Base-by-base conservation (phyloP, 1,284 basidiomycete genomes). In the Irpex lacteus region DNA sequence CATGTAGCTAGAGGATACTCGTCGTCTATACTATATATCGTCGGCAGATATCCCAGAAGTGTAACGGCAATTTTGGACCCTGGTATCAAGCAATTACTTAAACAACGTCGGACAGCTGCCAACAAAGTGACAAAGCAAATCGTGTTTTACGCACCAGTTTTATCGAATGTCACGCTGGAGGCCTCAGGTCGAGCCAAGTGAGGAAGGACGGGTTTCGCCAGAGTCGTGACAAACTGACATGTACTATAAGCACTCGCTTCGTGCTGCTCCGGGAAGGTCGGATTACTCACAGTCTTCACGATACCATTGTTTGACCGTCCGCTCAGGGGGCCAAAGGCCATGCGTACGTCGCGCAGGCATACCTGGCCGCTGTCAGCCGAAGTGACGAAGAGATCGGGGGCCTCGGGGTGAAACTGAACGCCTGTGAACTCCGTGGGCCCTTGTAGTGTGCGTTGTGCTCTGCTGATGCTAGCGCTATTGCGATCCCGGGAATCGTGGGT, bases 341-440 rank as follows among this genome's bases (percentile, higher is more conserved):
- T 91, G n/a, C 91, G 80, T n/a, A 78, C 76, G 71, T 93, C 91
- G n/a, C 88, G 82, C 62, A 93, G 81, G 66, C 81, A 85, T 1
- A 91, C 83, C 19, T 77, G 73, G 0, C 89, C 89, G 7, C 71
- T 74, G 8, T 72, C 77, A 65, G 91, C 87, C 59, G 86, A 83
- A 3, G 86, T 90, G 2, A 82, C 82, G 66, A 94, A 92, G 50
- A 91, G 71, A 67, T 90, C 80, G 55, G 85, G 84, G 78, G 86
- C 84, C 40, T 67, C 72, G 8, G 88, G 91, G 73, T 90, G 89
- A 66, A 81, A 88, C 67, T 85, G 81, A 7, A 86, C 84, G 59
- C 82, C 82, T 0, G 87, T 89, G 60, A 88, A 81, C 70, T 90
- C 87, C 49, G 79, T 69, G 7, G 71, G 67, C 1, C 86, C 76